These are phyloP conservation scores for Blastomyces gilchristii DNA, from an alignment of 2,329 filamentous ascomycete species.

Conservation along the genomic window DNA sequence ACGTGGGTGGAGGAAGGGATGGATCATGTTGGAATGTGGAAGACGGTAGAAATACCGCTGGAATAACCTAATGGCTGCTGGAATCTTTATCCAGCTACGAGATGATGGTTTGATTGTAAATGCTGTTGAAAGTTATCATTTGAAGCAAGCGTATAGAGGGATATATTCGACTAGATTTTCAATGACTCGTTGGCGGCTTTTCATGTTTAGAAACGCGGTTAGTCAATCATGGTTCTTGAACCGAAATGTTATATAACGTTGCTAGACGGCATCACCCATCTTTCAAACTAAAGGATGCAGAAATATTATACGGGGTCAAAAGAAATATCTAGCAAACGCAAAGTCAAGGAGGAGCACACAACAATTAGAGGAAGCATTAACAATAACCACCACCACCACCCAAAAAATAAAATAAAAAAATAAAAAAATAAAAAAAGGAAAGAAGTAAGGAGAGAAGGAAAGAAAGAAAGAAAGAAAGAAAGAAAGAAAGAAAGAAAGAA, in stretches of 20 bases:
- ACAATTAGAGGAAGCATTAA: too few relatives aligned
- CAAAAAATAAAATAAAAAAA: too few relatives aligned
- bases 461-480: too few relatives aligned
- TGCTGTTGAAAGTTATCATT: background rate
- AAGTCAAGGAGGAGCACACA: background rate
- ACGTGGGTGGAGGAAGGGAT: slow-evolving; percentile 78
- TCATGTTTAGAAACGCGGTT: background rate
- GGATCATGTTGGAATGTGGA: slow-evolving; percentile 76
- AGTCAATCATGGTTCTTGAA: background rate
- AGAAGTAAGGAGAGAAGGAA: too few relatives aligned
- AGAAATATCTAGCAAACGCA: background rate
- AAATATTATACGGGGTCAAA: background rate
- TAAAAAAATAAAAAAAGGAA: too few relatives aligned
- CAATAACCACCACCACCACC: background rate
- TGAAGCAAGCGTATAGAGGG: background rate
- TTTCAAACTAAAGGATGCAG: background rate
- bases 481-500: too few relatives aligned
- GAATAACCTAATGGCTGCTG: background rate
- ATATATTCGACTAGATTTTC: background rate
- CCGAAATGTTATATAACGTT: background rate
- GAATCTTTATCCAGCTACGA: background rate
- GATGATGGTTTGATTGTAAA: background rate
- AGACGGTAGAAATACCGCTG: slow-evolving; percentile 23
- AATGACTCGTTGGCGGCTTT: background rate
- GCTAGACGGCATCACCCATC: background rate